A percentile compares a stretch with the other conserved stretches of the same genome.
Conservation (phyloP, 2,329 filamentous ascomycete genomes). For the Diaporthe sp. region DNA sequence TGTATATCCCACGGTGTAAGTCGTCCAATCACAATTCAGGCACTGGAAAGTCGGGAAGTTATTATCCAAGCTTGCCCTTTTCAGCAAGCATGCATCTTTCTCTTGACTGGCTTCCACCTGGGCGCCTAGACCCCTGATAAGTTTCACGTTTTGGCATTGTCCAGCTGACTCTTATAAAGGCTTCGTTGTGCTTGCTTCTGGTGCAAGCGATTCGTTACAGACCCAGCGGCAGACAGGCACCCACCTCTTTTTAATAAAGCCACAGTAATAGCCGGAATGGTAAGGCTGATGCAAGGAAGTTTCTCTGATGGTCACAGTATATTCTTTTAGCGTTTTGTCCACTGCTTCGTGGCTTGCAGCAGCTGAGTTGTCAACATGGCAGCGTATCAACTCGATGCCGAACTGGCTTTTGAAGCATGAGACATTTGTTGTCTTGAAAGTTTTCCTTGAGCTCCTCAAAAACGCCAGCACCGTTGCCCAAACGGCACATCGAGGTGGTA, state of each 20-base stretch:
- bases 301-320: not conserved
- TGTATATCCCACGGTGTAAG: not conserved
- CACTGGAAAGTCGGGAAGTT: not conserved
- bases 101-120: not conserved
- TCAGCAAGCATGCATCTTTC: too few species aligned
- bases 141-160: not conserved
- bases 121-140: not conserved
- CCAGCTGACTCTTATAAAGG: not conserved
- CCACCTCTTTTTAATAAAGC: not conserved
- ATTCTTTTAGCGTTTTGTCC: not conserved
- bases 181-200: not conserved
- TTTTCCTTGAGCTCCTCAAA: too few species aligned
- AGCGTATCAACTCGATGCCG: not conserved
- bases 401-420: not conserved
- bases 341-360: not conserved
- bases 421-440: too few species aligned
- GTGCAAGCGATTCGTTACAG: too few species aligned
- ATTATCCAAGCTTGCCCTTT: not conserved
- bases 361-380: not conserved
- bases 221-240: not conserved
- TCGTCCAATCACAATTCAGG: not conserved
- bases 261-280: not conserved
- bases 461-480: not conserved
- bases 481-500: not conserved
- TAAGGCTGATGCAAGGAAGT: not conserved